Conservation (phyloP, 345 rosid genomes). For the Abelmoschus esculentus region DNA sequence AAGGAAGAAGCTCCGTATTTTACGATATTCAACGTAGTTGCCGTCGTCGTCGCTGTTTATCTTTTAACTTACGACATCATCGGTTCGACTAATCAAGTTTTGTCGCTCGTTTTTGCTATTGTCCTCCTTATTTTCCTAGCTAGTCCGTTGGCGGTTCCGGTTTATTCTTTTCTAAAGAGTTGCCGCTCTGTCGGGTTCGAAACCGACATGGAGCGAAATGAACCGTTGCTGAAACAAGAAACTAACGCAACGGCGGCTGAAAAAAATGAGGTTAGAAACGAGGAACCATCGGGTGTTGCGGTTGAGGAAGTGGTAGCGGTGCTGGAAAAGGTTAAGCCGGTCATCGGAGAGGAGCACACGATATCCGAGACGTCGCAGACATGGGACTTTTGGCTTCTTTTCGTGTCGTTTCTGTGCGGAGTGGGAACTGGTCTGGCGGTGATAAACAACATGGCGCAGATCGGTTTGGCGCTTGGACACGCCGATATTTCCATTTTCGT, state of each 20-base stretch:
- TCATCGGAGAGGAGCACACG: constrained; percentile 83
- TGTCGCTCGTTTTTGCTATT: constrained; percentile 35
- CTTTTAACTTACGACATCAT: constrained; percentile 59
- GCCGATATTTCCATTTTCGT: constrained; percentile 75
- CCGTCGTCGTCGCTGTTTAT: constrained; percentile 68
- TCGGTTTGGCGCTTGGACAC: constrained; percentile 85
- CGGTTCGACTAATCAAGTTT: constrained; percentile 26
- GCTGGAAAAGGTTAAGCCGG: constrained; percentile 36
- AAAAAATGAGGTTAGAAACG: not conserved
- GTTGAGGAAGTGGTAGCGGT: constrained; percentile 7
- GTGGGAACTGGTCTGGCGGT: constrained; percentile 88
- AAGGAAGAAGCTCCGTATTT: constrained; percentile 65
- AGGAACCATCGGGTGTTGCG: not conserved
- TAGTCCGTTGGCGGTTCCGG: constrained; percentile 57
- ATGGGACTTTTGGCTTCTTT: constrained; percentile 78
- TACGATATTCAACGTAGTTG: constrained; percentile 46
- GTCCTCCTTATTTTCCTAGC: constrained; percentile 51
- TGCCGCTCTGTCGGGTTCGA: constrained; percentile 20
- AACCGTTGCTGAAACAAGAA: constrained; percentile 44
- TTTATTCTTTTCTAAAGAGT: constrained; percentile 31
- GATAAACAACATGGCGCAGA: constrained; percentile 90
- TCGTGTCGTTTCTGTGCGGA: constrained; percentile 74
- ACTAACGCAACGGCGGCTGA: not conserved
- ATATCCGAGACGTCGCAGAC: constrained; percentile 60
- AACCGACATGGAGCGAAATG: constrained; percentile 33